Base-by-base conservation (phyloP, 768 basidiomycete genomes). In the Suillus decipiens region DNA sequence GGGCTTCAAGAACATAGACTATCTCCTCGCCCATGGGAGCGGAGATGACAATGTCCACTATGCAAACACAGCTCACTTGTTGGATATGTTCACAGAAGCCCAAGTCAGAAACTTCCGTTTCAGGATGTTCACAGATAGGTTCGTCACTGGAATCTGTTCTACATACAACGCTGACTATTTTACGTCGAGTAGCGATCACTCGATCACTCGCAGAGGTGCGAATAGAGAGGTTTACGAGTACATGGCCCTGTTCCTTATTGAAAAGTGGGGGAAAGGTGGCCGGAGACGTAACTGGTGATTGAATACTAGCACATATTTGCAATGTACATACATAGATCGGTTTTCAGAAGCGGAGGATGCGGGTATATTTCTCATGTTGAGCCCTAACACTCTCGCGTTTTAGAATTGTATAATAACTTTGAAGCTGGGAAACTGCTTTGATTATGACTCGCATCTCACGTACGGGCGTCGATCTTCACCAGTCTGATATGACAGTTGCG, bases 21-120 rank as follows among this genome's bases (percentile, higher is more conserved):
- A 85, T 74, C 74, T 96, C 57, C 85, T 98, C 60, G 92, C 91
- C 11, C 96, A 98, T 70, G 97, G 97, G 36, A 94, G 89, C 67
- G 96, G 89, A 10, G 96, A 99, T 73, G 96, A 99, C 73, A 99
- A 99, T 71, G 95, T 99, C 51, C 97, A 99, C 76, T 95, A 86
- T 70, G 86, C 91, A 43, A 96, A 99, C 77, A 88, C 91, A 60
- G 95, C 95, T 14, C 92, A 92, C 68, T 71, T 99, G 70, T 77
- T 99, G 41, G 96, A 99, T 75, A 95, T 97, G 88, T 84, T 99
- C 68, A 98, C 95, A 0, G 78, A 80, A 68, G 88, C 81, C 31
- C 79, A 87, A 61, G 84, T 98, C 51, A 81, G 89, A 69, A 82
- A 83, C 64, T 92, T 89, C 70, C 83, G 89, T 70, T 97, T 98